A percentile compares a stretch with the other conserved stretches of the same genome.
Conservation (phyloP, 2,329 filamentous ascomycete species). For the Ophiocordyceps polyrhachis-furcata region DNA sequence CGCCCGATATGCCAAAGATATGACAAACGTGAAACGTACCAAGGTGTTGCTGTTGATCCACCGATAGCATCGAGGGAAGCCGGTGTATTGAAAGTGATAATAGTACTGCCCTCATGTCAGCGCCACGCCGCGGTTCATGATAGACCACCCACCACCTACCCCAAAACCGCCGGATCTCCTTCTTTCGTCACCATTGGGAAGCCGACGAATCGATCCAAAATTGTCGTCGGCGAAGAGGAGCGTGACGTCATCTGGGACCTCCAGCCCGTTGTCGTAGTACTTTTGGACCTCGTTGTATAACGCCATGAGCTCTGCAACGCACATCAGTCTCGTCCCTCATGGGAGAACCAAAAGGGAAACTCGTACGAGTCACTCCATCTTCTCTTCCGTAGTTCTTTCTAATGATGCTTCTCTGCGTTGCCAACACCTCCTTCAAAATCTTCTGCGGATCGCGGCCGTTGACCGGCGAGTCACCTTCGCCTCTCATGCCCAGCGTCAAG, state of each 20-base stretch:
- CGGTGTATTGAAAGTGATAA: slow-evolving; percentile 44
- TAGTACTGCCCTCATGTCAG: slow-evolving; percentile 16
- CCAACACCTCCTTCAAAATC: slow-evolving; percentile 33
- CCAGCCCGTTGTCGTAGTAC: slow-evolving; percentile 40
- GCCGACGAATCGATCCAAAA: slow-evolving; percentile 37
- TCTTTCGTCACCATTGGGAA: slow-evolving; percentile 34
- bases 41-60: slow-evolving; percentile 45
- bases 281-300: slow-evolving; percentile 48
- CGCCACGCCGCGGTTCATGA: slow-evolving; percentile 3
- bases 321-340: background rate
- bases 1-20: background rate
- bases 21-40: slow-evolving; percentile 10
- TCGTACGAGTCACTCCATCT: slow-evolving; percentile 22
- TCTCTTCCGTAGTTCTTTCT: slow-evolving; percentile 27
- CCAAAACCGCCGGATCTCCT: slow-evolving; percentile 35
- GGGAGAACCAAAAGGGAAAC: too few species aligned
- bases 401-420: slow-evolving; percentile 34
- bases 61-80: slow-evolving; percentile 38
- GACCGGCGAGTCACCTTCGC: slow-evolving; percentile 35
- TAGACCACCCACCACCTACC: slow-evolving; percentile 13
- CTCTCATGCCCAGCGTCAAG: slow-evolving; percentile 40
- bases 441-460: slow-evolving; percentile 29
- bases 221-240: slow-evolving; percentile 46
- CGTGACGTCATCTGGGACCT: slow-evolving; percentile 41
- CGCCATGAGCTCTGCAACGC: slow-evolving; percentile 34